Base-by-base conservation (phyloP, 257 asterid species). In the Craterostigma plantagineum region DNA sequence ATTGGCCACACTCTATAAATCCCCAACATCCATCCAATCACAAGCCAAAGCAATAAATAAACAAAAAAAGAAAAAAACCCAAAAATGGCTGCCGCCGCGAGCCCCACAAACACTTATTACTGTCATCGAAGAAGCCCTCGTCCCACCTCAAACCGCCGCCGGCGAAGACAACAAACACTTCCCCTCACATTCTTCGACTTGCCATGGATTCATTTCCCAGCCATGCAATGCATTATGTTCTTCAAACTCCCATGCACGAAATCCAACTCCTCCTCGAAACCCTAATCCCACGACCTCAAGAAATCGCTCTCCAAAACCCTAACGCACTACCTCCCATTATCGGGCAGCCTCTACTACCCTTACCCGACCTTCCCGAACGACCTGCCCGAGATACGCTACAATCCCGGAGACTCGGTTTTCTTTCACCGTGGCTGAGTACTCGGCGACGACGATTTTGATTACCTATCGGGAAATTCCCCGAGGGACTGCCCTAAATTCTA, bases 341-440 rank as follows among this genome's bases (percentile, higher is more conserved):
- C 55, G 37, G 55, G 55, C 3, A 50, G 30, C 4, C 8, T 50
- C 16, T 15, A 8, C 7, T 27, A 11, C 39, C 51, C 51, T 0
- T 11, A 23, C 30, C 30, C 30, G 30, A 23, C 10, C 8, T 2
- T n/a, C n/a, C 3, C 48, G 30, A 23, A 23, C 6, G 6, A 23
- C 48, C 14, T 8, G 5, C 51, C 51, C 51, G 4, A n/a, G 10
- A 3, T 46, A 37, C 38, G 51, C 3, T 46, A n/a, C 18, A 4
- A 3, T 4, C 16, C 37, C 23, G 84, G 79, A 1, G 73, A 73
- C 51, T 57, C 68, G 0, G 72, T 70, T 16, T 33, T n/a, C 61
- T 0, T 48, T 74, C 43, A 45, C 56, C 15, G 9, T 74, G 23
- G 66, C 71, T n/a, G 68, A 63, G 63, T 61, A 23, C 30, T 23